A percentile compares a stretch with the other conserved stretches of the same genome.
These are phyloP conservation scores for Yarrowia sp. DNA, from an alignment of 805 yeast species.

Conservation along the genomic window DNA sequence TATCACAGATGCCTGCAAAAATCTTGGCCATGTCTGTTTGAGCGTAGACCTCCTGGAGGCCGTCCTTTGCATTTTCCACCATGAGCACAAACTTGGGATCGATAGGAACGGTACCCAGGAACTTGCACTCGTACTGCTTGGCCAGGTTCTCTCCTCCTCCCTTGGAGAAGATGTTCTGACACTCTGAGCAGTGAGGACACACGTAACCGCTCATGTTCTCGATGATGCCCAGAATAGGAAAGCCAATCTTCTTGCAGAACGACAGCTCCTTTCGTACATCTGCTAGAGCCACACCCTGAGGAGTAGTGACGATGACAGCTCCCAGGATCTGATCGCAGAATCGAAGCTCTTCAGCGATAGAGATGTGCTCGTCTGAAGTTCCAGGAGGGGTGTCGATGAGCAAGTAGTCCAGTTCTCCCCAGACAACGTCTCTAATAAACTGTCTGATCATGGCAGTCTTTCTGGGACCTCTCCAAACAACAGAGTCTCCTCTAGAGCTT, in stretches of 20 bases:
- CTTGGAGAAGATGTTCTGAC: conserved; percentile 84
- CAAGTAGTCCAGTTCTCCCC: conserved; percentile 82
- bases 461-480: conserved; percentile 99
- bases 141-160: conserved; percentile 90
- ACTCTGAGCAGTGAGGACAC: conserved; percentile 90
- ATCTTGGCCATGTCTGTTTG: conserved; percentile 53
- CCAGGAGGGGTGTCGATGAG: conserved; percentile 99
- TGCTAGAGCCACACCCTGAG: conserved; percentile 90
- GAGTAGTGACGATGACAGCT: conserved; percentile 94
- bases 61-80: conserved; percentile 66
- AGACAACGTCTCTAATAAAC: conserved; percentile 84
- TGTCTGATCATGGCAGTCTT: conserved; percentile 98
- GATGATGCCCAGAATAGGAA: conserved; percentile 80
- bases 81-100: conserved; percentile 90
- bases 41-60: conserved; percentile 44
- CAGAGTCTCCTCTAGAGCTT: conserved; percentile 83
- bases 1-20: conserved; percentile 57
- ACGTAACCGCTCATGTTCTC: conserved; percentile 98
- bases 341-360: conserved; percentile 86
- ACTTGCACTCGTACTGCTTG: conserved; percentile 64
- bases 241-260: conserved; percentile 85
- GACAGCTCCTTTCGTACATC: conserved; percentile 95
- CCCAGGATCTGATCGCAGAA: conserved; percentile 58
- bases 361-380: conserved; percentile 96
- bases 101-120: conserved; percentile 88